These are phyloP conservation scores for Erodium moschatum DNA, from an alignment of 441 rosid genomes.

Conservation along the genomic window DNA sequence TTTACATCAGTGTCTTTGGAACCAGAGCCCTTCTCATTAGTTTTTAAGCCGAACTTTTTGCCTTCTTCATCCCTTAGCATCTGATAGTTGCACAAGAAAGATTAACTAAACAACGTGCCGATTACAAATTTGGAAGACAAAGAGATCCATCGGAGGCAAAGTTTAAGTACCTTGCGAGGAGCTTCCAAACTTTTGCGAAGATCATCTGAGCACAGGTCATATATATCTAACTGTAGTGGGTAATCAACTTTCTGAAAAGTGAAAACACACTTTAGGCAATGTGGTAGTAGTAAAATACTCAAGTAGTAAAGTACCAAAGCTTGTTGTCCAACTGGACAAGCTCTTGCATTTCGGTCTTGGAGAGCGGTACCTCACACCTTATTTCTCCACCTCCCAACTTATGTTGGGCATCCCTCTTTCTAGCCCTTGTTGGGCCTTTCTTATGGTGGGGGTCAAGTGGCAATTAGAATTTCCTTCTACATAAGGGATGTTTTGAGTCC, in stretches of 20 bases:
- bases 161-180: constrained; percentile 67
- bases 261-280: constrained; percentile 15
- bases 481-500: no score
- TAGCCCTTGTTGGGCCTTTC: no score
- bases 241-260: constrained; percentile 85
- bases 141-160: constrained; percentile 11
- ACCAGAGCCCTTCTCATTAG: constrained; percentile 41
- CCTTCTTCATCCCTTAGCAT: constrained; percentile 80
- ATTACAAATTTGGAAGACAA: neutral
- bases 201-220: constrained; percentile 82
- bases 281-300: constrained; percentile 11
- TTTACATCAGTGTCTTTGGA: constrained; percentile 58
- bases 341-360: no score
- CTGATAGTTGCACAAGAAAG: constrained; percentile 27
- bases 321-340: no score
- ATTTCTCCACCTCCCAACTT: no score
- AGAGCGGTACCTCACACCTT: no score
- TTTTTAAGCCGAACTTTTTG: constrained; percentile 66
- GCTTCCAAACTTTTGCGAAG: constrained; percentile 63
- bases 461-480: no score
- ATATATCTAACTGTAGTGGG: constrained; percentile 85
- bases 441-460: no score
- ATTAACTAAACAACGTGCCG: neutral
- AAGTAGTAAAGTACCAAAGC: no score
- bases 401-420: no score